A percentile compares a stretch with the other conserved stretches of the same genome.
Evolutionary conservation across 345 rosid genomes (phyloP).

Genomic region (Hevea brasiliensis): DNA sequence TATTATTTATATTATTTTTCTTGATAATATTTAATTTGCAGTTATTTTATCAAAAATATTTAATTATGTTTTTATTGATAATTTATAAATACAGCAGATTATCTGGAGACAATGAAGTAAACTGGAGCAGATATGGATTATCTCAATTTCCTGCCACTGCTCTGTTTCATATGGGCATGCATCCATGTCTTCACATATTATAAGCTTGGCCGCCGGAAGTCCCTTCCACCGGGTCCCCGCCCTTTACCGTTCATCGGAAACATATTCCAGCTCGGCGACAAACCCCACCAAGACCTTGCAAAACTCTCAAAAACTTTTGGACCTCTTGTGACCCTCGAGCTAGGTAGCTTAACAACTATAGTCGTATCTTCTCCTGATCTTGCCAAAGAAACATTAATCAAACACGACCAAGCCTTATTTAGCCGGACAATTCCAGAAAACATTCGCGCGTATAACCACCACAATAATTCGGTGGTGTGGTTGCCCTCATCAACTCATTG

Average conservation of each 20-base stretch:
- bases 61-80: no score
- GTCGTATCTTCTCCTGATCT: conserved; percentile 3
- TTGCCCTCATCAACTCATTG: conserved; percentile 1
- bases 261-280: not conserved
- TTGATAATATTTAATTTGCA: no score
- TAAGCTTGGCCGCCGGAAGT: not conserved
- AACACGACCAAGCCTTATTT: conserved; percentile 13
- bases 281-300: conserved; percentile 1
- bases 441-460: not conserved
- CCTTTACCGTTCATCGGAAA: conserved; percentile 11
- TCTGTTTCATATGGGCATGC: not conserved
- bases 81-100: no score
- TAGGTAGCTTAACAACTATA: not conserved
- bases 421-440: not conserved
- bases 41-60: no score
- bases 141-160: not conserved
- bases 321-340: conserved; percentile 16
- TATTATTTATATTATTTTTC: no score
- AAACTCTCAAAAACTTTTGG: conserved; percentile 10
- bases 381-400: conserved; percentile 8
- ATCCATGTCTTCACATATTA: not conserved
- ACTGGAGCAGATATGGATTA: conserved; percentile 7
- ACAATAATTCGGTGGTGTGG: not conserved
- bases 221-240: not conserved
- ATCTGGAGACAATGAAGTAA: no score